phyloP scores from a whole-genome alignment of 805 yeast genomes.

The Brettanomyces naardenensis region DNA sequence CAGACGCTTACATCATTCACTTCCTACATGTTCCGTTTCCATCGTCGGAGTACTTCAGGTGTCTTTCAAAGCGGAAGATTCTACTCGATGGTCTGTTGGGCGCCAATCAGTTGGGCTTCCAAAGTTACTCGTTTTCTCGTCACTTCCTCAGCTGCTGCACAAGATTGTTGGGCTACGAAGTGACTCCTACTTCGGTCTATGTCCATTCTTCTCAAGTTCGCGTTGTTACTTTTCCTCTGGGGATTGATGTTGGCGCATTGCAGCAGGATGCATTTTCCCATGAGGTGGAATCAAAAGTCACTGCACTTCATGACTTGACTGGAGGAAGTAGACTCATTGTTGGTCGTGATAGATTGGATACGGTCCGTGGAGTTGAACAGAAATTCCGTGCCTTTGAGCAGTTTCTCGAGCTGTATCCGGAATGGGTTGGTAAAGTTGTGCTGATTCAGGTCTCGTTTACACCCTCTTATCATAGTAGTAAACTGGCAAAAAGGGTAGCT shows the following conservation, averaged over 20 bases:
- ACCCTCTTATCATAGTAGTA: slow-evolving; percentile 49
- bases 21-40: slow-evolving; percentile 93
- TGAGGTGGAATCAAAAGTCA: slow-evolving; percentile 52
- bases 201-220: slow-evolving; percentile 70
- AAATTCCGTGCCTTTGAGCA: slow-evolving; percentile 86
- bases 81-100: slow-evolving; percentile 89
- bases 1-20: slow-evolving; percentile 67
- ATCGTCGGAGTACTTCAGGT: slow-evolving; percentile 85
- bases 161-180: slow-evolving; percentile 78
- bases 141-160: slow-evolving; percentile 90
- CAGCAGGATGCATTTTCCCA: slow-evolving; percentile 51
- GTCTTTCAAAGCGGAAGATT: slow-evolving; percentile 74
- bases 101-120: slow-evolving; percentile 79
- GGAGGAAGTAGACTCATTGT: slow-evolving; percentile 69
- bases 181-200: slow-evolving; percentile 44
- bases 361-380: slow-evolving; percentile 89
- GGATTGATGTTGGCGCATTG: slow-evolving; percentile 70
- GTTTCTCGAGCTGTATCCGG: slow-evolving; percentile 85
- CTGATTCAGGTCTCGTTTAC: slow-evolving; percentile 90
- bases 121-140: slow-evolving; percentile 75
- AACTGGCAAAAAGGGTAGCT: slow-evolving; percentile 71
- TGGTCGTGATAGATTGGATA: slow-evolving; percentile 89
- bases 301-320: slow-evolving; percentile 55
- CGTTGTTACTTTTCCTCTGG: slow-evolving; percentile 77
- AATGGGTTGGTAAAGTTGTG: slow-evolving; percentile 76